phyloP scores from a whole-genome alignment of 106 monocot species.

The Dioscorea dumetorum region DNA sequence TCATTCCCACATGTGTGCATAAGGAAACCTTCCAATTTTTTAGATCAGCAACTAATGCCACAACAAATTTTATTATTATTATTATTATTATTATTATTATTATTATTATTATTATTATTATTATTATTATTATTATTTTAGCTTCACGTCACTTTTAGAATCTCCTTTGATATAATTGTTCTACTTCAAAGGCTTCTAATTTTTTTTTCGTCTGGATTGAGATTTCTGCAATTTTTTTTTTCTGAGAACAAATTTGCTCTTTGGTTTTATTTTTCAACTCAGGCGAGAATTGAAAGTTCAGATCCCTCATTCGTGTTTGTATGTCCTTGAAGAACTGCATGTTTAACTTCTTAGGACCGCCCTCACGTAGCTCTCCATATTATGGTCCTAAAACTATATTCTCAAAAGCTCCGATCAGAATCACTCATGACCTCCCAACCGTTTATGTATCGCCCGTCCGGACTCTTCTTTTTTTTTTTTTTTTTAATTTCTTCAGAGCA shows the following conservation, averaged over 20 bases:
- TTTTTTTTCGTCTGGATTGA: conserved; percentile 66
- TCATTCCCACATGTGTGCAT: too few relatives aligned
- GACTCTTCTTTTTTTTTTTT: too few relatives aligned
- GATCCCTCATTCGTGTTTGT: conserved; percentile 85
- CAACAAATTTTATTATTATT: too few relatives aligned
- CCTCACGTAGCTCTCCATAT: conserved; percentile 76
- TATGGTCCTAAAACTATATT: conserved; percentile 90
- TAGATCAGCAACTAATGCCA: too few relatives aligned
- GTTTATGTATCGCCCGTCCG: conserved; percentile 91
- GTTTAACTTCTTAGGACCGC: conserved; percentile 85
- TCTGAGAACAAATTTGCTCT: conserved; percentile 66
- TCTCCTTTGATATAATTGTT: too few relatives aligned
- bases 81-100: too few relatives aligned
- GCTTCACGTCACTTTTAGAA: too few relatives aligned
- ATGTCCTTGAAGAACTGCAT: conserved; percentile 95
- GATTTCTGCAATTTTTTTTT: conserved; percentile 95
- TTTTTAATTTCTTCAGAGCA: conserved; percentile 90
- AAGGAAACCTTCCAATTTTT: too few relatives aligned
- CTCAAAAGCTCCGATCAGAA: conserved; percentile 95
- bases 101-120: too few relatives aligned
- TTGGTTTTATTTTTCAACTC: conserved; percentile 82
- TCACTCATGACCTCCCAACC: conserved; percentile 92
- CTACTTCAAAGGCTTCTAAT: too few relatives aligned
- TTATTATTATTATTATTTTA: too few relatives aligned
- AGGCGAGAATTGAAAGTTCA: conserved; percentile 68